Conservation (phyloP, 768 basidiomycete species). For the Lactarius pseudohatsudake region DNA sequence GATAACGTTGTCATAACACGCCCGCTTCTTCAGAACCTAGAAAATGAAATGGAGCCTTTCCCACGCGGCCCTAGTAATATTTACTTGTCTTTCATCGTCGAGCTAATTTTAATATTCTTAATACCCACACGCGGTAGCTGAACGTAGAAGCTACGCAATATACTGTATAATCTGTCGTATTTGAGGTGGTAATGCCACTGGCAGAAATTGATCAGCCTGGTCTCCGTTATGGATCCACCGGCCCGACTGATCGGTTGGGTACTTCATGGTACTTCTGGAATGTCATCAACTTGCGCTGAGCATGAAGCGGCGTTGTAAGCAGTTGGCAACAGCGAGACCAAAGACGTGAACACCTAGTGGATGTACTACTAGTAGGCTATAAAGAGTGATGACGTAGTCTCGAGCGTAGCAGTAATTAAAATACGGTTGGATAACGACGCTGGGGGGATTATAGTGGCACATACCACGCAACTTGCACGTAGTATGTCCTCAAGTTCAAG, state of each 20-base stretch:
- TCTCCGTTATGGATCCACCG: too few relatives aligned
- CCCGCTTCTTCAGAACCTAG: neutral
- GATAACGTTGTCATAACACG: neutral
- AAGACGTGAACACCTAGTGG: slow-evolving; percentile 32
- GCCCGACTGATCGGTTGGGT: too few relatives aligned
- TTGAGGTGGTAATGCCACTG: slow-evolving; percentile 7
- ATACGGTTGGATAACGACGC: slow-evolving; percentile 33
- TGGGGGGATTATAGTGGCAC: neutral
- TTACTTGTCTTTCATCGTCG: slow-evolving; percentile 6
- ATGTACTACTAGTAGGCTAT: too few relatives aligned
- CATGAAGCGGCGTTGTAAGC: too few relatives aligned
- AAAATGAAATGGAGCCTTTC: neutral
- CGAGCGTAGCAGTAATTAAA: slow-evolving; percentile 35
- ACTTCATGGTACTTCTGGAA: too few relatives aligned
- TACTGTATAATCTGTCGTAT: slow-evolving; percentile 13
- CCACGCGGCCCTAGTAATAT: slow-evolving; percentile 2
- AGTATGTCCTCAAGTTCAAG: too few relatives aligned
- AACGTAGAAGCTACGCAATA: slow-evolving; percentile 10
- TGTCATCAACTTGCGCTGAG: too few relatives aligned
- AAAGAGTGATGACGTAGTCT: too few relatives aligned
- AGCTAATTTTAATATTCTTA: slow-evolving; percentile 12
- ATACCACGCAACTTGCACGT: slow-evolving; percentile 32
- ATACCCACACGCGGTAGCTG: slow-evolving; percentile 4
- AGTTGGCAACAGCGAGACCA: slow-evolving; percentile 46
- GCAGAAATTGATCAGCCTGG: neutral